Conservation (phyloP, 2,329 filamentous ascomycete genomes). For the Botrytis hyacinthi region DNA sequence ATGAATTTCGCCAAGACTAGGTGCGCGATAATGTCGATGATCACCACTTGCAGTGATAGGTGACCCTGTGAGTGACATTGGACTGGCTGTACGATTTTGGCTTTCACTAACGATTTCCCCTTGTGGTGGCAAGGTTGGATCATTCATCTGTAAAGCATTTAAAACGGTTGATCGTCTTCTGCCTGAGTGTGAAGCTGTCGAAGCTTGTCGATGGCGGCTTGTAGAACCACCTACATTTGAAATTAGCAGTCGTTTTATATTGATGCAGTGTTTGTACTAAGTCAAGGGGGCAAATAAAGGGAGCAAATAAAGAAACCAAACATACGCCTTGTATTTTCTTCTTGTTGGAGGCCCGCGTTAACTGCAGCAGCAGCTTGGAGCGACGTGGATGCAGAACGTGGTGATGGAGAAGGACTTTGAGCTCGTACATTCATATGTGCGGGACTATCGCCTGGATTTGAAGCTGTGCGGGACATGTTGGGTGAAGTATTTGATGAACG, state of each 20-base stretch:
- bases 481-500: conserved; percentile 39
- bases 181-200: conserved; percentile 44
- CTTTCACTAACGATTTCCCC: conserved; percentile 63
- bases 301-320: background rate
- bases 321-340: conserved; percentile 56
- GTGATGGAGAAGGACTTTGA: conserved; percentile 59
- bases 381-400: conserved; percentile 65
- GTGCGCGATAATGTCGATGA: conserved; percentile 63
- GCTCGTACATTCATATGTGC: conserved; percentile 36
- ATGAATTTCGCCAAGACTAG: conserved; percentile 73
- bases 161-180: conserved; percentile 67
- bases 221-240: conserved; percentile 45
- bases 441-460: conserved; percentile 34
- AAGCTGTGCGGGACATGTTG: conserved; percentile 42
- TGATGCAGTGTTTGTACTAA: background rate
- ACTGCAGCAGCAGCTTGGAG: conserved; percentile 74
- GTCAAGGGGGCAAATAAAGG: no score
- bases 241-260: conserved; percentile 13
- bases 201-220: conserved; percentile 45
- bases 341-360: conserved; percentile 71
- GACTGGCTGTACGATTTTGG: conserved; percentile 44
- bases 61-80: conserved; percentile 49
- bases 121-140: conserved; percentile 63
- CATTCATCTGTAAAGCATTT: conserved; percentile 72
- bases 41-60: conserved; percentile 46